Evolutionary conservation across 768 basidiomycete species (phyloP), one percentile per base, ranked within the genome.

Genomic region (Galerina marginata): DNA sequence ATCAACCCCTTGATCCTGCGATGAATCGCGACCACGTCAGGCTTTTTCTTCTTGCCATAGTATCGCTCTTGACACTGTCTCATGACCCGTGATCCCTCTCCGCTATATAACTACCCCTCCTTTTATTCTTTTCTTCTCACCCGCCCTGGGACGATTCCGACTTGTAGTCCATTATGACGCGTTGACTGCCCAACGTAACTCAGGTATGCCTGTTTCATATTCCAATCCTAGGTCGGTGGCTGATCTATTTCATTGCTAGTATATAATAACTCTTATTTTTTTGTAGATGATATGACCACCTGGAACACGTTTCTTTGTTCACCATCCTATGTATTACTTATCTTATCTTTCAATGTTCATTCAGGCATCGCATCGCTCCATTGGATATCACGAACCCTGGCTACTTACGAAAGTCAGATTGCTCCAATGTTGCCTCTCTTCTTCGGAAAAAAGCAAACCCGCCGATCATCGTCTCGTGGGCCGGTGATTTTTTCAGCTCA

Each of bases 281-380:
- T 49, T 54, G 53, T 54, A 43, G 23, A 44, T 15, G 33, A 16
- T 43, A 29, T 10, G 20, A 20, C 42, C 53, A 54, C n/a, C 26
- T 33, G 53, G 53, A 54, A 54, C 53, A 54, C 12, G 7, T 40
- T 26, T 9, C 33, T 47, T 5, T 2, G 46, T 48, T 3, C 37
- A n/a, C 16, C 16, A 39, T 37, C 36, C 20, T 58, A 58, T 58
- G 56, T 58, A 58, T 58, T 58, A 36, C 39, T 40, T 58, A 58
- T 58, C 48, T 42, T 50, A 58, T 58, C 33, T 42, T 39, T 26
- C 23, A 14, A 20, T 38, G 20, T 33, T 33, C 20, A 33, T 33
- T 37, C 38, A 9, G 25, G 33, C 25, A 43, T 29, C 52, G 40
- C 54, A 45, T 14, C 29, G n/a, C 20, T 20, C 20, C 20, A 20